These are phyloP conservation scores for Pichia sp. DNA, from an alignment of 1,139 yeast genomes.

Conservation along the genomic window DNA sequence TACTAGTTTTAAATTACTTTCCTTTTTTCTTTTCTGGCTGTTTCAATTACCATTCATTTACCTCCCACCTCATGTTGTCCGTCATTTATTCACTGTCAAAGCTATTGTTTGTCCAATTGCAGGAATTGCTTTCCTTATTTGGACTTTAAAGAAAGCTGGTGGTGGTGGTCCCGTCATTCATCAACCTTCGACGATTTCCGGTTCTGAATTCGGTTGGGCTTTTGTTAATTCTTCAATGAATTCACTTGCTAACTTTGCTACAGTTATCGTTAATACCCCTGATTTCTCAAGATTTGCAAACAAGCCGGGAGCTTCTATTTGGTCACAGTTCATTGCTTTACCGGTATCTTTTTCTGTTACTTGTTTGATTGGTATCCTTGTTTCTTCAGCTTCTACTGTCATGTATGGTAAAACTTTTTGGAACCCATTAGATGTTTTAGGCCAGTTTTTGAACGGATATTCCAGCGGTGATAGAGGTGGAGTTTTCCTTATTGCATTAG, in stretches of 20 bases:
- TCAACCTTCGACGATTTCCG: slow-evolving; percentile 41
- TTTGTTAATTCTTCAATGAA: slow-evolving; percentile 74
- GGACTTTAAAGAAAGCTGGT: slow-evolving; percentile 72
- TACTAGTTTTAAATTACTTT: slow-evolving; percentile 62
- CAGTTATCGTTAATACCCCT: slow-evolving; percentile 80
- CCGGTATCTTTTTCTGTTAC: slow-evolving; percentile 77
- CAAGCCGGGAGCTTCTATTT: slow-evolving; percentile 40
- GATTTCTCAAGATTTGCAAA: slow-evolving; percentile 83
- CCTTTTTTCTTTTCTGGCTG: slow-evolving; percentile 75
- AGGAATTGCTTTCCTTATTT: slow-evolving; percentile 67
- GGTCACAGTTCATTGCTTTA: slow-evolving; percentile 55
- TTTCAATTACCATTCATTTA: slow-evolving; percentile 69
- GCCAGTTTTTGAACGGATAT: slow-evolving; percentile 51
- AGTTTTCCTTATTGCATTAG: slow-evolving; percentile 69
- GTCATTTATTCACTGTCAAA: slow-evolving; percentile 76
- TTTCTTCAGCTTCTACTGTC: slow-evolving; percentile 70
- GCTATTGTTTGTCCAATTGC: slow-evolving; percentile 73
- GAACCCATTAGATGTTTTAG: slow-evolving; percentile 79
- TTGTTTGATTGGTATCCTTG: slow-evolving; percentile 78
- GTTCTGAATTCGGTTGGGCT: slow-evolving; percentile 72
- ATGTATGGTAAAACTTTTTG: slow-evolving; percentile 69
- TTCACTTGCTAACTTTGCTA: slow-evolving; percentile 77
- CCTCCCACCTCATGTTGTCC: slow-evolving; percentile 73
- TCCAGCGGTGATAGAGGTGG: slow-evolving; percentile 77
- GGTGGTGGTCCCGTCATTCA: slow-evolving; percentile 66